Evolutionary conservation across 2,329 filamentous ascomycete genomes (phyloP).

Genomic region (Malbranchea cinnamomea): DNA sequence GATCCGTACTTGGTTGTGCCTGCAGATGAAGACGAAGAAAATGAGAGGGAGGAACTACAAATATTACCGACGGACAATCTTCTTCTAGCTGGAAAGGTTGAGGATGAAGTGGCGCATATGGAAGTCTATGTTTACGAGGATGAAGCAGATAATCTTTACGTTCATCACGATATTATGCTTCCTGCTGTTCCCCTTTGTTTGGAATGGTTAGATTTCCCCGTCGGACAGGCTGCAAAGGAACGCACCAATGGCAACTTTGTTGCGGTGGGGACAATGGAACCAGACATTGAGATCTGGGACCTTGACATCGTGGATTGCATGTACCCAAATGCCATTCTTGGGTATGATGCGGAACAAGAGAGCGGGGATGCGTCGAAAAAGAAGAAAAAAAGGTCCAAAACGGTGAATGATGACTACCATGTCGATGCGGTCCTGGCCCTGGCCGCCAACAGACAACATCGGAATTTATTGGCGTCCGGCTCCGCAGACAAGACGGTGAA

Average conservation of each 20-base stretch:
- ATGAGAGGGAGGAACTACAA: slow-evolving; percentile 87
- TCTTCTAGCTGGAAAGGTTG: slow-evolving; percentile 79
- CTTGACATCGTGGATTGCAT: slow-evolving; percentile 92
- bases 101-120: slow-evolving; percentile 91
- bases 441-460: slow-evolving; percentile 81
- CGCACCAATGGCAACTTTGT: slow-evolving; percentile 75
- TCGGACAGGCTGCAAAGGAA: slow-evolving; percentile 53
- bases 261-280: slow-evolving; percentile 91
- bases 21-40: slow-evolving; percentile 52
- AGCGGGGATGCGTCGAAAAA: slow-evolving; percentile 36
- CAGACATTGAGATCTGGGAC: slow-evolving; percentile 98
- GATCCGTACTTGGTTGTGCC: slow-evolving; percentile 93
- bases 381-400: slow-evolving; percentile 80
- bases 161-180: slow-evolving; percentile 98
- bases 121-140: slow-evolving; percentile 98
- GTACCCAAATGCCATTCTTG: slow-evolving; percentile 93
- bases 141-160: slow-evolving; percentile 86
- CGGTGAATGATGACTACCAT: slow-evolving; percentile 82
- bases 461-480: slow-evolving; percentile 84
- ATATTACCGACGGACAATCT: slow-evolving; percentile 87
- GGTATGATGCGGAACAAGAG: slow-evolving; percentile 42
- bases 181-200: slow-evolving; percentile 89
- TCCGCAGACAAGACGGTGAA: slow-evolving; percentile 97
- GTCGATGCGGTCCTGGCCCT: slow-evolving; percentile 86
- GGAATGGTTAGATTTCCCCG: slow-evolving; percentile 90